phyloP scores from a whole-genome alignment of 495 filamentous ascomycete genomes.

The Pyrenopolyporus hunteri region DNA sequence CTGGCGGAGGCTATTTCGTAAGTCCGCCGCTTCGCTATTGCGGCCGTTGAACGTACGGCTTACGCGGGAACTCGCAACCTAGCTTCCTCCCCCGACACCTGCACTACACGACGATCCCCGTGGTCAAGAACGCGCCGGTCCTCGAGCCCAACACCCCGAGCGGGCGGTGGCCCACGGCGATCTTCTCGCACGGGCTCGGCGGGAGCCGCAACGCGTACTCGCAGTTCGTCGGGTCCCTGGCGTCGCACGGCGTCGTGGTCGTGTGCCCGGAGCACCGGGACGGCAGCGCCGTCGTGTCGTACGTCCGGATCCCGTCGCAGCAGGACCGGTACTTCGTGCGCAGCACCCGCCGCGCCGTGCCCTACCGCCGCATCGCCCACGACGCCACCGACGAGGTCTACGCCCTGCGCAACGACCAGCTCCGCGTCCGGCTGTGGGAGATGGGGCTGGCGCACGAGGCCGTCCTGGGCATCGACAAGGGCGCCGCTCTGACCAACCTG shows the following conservation, averaged over 20 bases:
- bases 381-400: constrained; percentile 61
- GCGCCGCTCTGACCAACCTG: constrained; percentile 49
- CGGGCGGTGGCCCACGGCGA: constrained; percentile 72
- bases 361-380: constrained; percentile 61
- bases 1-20: constrained; percentile 67
- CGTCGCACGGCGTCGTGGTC: constrained; percentile 77
- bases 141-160: constrained; percentile 41
- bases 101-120: constrained; percentile 65
- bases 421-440: constrained; percentile 77
- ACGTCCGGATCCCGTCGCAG: constrained; percentile 58
- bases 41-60: neutral
- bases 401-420: constrained; percentile 65
- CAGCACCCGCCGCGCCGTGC: constrained; percentile 44
- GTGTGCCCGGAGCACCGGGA: constrained; percentile 79
- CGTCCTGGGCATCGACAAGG: constrained; percentile 64
- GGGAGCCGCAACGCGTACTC: constrained; percentile 78
- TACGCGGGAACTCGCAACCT: neutral
- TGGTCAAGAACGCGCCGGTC: constrained; percentile 51
- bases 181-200: constrained; percentile 82
- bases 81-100: constrained; percentile 69
- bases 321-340: constrained; percentile 43
- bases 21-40: constrained; percentile 35
- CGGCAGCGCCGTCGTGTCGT: constrained; percentile 69
- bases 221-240: constrained; percentile 70
- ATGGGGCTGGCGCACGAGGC: constrained; percentile 67